Base-by-base conservation (phyloP, 1,284 basidiomycete genomes). In the Ustilago curta region DNA sequence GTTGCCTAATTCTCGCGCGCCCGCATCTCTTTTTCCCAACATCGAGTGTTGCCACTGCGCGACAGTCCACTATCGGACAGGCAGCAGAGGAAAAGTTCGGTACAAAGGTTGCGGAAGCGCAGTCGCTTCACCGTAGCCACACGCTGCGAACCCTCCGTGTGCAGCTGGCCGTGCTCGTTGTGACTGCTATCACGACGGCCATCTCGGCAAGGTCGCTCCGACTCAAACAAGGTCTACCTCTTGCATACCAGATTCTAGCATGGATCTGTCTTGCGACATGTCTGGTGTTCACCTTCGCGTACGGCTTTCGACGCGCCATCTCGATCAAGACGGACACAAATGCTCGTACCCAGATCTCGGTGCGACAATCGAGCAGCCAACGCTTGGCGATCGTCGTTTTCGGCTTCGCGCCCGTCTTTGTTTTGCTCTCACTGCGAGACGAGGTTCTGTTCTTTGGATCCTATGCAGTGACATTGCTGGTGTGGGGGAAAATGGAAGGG, bases 361-460 rank as follows among this genome's bases (percentile, higher is more conserved):
- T 60, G 8, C 50, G 49, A 3, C 84, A 85, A 55, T 69, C 81
- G 0, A 66, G 55, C 32, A 70, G 76, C 16, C 82, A 85, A 58
- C 83, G 85, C 7, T 52, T 86, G 37, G 62, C 78, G 1, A 70
- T 85, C 29, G 70, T 84, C 39, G 53, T 84, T 3, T 83, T 79
- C 52, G 90, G 90, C 1, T 91, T 94, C 73, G 90, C 90, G 0
- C 91, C 91, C 1, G 90, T 90, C 72, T 95, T 94, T 67, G 88
- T 94, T 35, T 88, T 94, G 35, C 88, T 95, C 18, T 93, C 93
- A 1, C 90, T 95, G 78, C 91, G 91, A 64, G 90, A 92, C 45
- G 93, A 95, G 80, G 91, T 91, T 0, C 87, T 94, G 11, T 95
- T 95, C 85, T 94, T 91, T 86, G 87, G 89, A 16, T 87, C 89